These are phyloP conservation scores for Backusella tuberculispora DNA, from an alignment of 192 early-diverging fungal species.

Conservation along the genomic window DNA sequence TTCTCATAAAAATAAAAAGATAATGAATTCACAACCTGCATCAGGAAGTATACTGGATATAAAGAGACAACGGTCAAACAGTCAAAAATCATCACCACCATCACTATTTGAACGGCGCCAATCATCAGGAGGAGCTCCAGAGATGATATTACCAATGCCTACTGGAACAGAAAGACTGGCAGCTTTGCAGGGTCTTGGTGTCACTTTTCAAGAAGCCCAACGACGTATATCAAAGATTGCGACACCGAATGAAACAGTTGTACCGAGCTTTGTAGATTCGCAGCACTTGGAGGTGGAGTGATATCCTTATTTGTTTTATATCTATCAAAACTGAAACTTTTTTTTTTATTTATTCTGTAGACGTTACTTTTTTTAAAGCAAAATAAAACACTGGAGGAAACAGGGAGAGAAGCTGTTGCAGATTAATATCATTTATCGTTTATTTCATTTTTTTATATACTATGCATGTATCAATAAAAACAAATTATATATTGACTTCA, in stretches of 20 bases:
- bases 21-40: background rate
- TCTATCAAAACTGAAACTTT: background rate
- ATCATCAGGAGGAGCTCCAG: conserved; percentile 4
- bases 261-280: conserved; percentile 32
- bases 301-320: background rate
- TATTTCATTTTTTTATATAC: background rate
- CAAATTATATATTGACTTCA: background rate
- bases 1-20: background rate
- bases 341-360: background rate
- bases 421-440: background rate
- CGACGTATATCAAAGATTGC: conserved; percentile 35
- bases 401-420: conserved; percentile 3
- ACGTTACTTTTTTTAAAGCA: conserved; percentile 2
- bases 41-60: background rate
- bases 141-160: conserved; percentile 27
- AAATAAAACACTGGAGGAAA: conserved; percentile 3
- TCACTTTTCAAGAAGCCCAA: conserved; percentile 40
- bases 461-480: background rate
- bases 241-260: conserved; percentile 29
- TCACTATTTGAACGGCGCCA: background rate
- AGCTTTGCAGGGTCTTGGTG: conserved; percentile 32
- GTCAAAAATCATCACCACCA: background rate
- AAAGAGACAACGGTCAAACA: background rate
- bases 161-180: conserved; percentile 27
- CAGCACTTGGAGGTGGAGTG: conserved; percentile 15